These are phyloP conservation scores for Cerioporus squamosus DNA, from an alignment of 1,284 basidiomycete species.

Conservation along the genomic window DNA sequence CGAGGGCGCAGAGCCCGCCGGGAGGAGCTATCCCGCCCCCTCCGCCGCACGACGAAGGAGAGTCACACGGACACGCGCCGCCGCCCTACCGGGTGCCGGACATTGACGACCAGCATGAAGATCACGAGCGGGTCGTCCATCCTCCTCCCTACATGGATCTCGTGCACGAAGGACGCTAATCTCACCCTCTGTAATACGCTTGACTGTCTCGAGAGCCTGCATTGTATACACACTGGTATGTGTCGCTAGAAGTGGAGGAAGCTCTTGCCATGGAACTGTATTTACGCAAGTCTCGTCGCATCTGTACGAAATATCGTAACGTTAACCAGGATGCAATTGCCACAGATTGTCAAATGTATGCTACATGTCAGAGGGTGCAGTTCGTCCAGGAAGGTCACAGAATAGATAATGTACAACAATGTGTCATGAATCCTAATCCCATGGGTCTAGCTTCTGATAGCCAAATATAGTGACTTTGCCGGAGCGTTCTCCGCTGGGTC, in stretches of 20 bases:
- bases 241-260: no score
- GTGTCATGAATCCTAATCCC: background rate
- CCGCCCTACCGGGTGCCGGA: conserved; percentile 62
- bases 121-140: conserved; percentile 41
- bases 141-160: conserved; percentile 51
- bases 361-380: no score
- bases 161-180: conserved; percentile 26
- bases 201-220: background rate
- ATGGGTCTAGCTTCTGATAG: background rate
- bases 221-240: no score
- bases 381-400: no score
- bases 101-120: conserved; percentile 25
- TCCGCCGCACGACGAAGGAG: conserved; percentile 17
- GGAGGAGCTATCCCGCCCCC: background rate
- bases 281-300: no score
- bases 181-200: background rate
- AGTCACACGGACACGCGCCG: conserved; percentile 43
- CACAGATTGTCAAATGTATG: no score
- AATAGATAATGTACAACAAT: background rate
- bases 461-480: conserved; percentile 27
- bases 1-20: conserved; percentile 42
- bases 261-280: no score
- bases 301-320: background rate
- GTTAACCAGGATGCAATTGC: no score
- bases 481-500: conserved; percentile 25